phyloP scores from a whole-genome alignment of 2,329 filamentous ascomycete species.

The Xylariaceae sp. region DNA sequence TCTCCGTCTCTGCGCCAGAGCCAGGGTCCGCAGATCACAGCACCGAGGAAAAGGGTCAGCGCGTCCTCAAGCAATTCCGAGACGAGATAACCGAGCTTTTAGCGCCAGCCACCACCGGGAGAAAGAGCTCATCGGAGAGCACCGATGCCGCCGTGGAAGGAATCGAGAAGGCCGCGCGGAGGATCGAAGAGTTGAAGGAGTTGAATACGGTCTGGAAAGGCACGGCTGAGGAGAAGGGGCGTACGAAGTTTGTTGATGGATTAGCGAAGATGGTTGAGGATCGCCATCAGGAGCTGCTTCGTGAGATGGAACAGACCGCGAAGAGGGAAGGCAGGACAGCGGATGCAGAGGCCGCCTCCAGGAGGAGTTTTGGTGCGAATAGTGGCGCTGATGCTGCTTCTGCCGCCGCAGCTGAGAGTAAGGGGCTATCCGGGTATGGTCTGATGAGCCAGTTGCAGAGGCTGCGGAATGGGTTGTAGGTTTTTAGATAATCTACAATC shows the following conservation, averaged over 20 bases:
- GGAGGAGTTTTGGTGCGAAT: constrained; percentile 33
- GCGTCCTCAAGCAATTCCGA: constrained; percentile 66
- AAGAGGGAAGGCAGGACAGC: constrained; percentile 32
- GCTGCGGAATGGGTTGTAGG: constrained; percentile 51
- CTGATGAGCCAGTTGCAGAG: constrained; percentile 61
- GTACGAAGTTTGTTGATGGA: constrained; percentile 75
- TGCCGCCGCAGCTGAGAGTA: constrained; percentile 34
- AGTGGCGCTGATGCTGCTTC: constrained; percentile 25
- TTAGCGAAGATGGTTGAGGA: constrained; percentile 83
- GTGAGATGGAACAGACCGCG: constrained; percentile 45
- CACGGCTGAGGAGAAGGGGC: constrained; percentile 89
- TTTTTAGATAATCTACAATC: too few relatives aligned
- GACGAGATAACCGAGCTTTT: constrained; percentile 70
- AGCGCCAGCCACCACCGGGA: too few relatives aligned
- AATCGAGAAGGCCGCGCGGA: constrained; percentile 66
- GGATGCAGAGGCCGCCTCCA: constrained; percentile 31
- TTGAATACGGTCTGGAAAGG: constrained; percentile 85
- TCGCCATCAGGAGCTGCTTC: constrained; percentile 50
- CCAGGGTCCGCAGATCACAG: constrained; percentile 58
- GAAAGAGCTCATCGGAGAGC: constrained; percentile 50
- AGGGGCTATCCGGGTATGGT: constrained; percentile 50
- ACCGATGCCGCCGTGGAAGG: constrained; percentile 63
- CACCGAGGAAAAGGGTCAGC: constrained; percentile 82
- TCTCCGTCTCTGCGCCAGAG: constrained; percentile 85
- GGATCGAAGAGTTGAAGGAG: constrained; percentile 73